Evolutionary conservation across 2,329 filamentous ascomycete species (phyloP).

Genomic region (Dothidotthia symphoricarpi): DNA sequence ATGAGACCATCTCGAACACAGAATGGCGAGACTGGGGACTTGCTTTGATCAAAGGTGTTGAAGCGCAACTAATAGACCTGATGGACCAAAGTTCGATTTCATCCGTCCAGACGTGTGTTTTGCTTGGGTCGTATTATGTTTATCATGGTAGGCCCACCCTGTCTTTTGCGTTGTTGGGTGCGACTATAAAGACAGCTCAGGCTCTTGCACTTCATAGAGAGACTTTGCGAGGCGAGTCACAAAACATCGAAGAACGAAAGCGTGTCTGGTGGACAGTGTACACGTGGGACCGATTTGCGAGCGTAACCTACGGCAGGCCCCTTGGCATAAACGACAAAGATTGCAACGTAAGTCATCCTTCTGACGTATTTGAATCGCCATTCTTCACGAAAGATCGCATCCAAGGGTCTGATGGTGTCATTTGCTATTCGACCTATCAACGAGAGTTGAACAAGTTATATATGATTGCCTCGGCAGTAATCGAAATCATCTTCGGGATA

Average conservation of each 20-base stretch:
- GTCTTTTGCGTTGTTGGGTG: constrained; percentile 42
- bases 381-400: constrained; percentile 15
- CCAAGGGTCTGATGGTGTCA: not conserved
- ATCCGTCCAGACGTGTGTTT: constrained; percentile 41
- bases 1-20: constrained; percentile 6
- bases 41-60: constrained; percentile 28
- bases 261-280: constrained; percentile 47
- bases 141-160: constrained; percentile 46
- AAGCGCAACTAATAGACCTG: constrained; percentile 41
- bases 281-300: constrained; percentile 45
- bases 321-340: constrained; percentile 46
- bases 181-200: constrained; percentile 41
- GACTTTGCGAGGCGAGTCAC: constrained; percentile 20
- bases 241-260: constrained; percentile 38
- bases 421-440: constrained; percentile 18
- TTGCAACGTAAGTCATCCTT: constrained; percentile 40
- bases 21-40: constrained; percentile 16
- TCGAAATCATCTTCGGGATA: constrained; percentile 29
- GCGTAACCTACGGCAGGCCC: constrained; percentile 44
- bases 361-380: constrained; percentile 35
- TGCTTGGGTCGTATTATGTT: constrained; percentile 44
- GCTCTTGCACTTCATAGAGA: constrained; percentile 38
- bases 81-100: constrained; percentile 44
- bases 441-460: constrained; percentile 32
- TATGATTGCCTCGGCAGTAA: constrained; percentile 29